A percentile compares a stretch with the other conserved stretches of the same genome.
These are phyloP conservation scores for Acarospora socialis DNA, from an alignment of 2,329 filamentous ascomycete genomes.

Conservation along the genomic window DNA sequence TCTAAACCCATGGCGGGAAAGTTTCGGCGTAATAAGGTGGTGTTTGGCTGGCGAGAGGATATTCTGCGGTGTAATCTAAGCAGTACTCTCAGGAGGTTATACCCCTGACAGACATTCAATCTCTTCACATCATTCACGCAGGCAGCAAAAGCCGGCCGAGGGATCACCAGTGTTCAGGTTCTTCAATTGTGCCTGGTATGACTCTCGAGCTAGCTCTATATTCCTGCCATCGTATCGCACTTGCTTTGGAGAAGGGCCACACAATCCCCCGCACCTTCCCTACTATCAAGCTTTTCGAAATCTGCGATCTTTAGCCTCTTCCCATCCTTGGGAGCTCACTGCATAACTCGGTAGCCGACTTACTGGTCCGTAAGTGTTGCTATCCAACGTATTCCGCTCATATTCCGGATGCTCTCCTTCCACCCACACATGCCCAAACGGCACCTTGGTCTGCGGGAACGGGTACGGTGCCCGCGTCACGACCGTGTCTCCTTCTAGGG, in stretches of 20 bases:
- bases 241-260: slow-evolving; percentile 45
- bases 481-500: slow-evolving; percentile 64
- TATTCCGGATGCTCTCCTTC: slow-evolving; percentile 63
- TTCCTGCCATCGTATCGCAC: slow-evolving; percentile 27
- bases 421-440: slow-evolving; percentile 81
- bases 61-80: no score
- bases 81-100: no score
- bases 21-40: no score
- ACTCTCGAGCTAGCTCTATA: slow-evolving; percentile 21
- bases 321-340: neutral
- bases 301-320: slow-evolving; percentile 17
- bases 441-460: slow-evolving; percentile 39
- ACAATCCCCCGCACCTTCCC: slow-evolving; percentile 61
- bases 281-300: slow-evolving; percentile 59
- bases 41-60: no score
- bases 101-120: no score
- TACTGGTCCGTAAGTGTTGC: slow-evolving; percentile 73
- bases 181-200: slow-evolving; percentile 4
- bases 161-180: neutral
- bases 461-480: slow-evolving; percentile 36
- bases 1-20: no score
- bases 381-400: slow-evolving; percentile 58
- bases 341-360: slow-evolving; percentile 8
- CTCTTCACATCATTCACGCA: no score
- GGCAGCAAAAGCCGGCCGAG: no score